Percentiles rank a stretch among this genome's conserved stretches.
Conservation (phyloP, 2,329 filamentous ascomycete species). For the Exophiala oligosperma region DNA sequence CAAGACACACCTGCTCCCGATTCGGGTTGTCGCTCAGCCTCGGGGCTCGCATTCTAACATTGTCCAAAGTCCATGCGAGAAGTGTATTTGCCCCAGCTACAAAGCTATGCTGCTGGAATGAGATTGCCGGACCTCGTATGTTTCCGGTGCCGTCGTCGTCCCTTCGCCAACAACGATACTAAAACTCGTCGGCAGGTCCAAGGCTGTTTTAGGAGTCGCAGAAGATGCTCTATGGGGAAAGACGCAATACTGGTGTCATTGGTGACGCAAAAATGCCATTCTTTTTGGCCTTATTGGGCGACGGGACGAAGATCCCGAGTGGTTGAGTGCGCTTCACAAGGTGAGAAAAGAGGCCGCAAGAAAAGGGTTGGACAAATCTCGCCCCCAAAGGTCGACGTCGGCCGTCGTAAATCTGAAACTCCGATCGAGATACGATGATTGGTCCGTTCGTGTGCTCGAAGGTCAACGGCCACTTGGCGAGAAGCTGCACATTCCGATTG, state of each 20-base stretch:
- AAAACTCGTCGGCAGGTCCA: neutral
- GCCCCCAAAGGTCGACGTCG: slow-evolving; percentile 4
- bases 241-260: neutral
- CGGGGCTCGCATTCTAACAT: no score
- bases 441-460: neutral
- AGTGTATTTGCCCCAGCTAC: no score
- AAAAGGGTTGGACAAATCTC: neutral
- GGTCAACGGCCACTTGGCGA: neutral
- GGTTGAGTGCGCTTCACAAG: slow-evolving; percentile 1
- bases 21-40: no score
- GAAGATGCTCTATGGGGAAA: neutral
- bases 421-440: neutral
- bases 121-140: no score
- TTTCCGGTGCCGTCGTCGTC: no score
- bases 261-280: neutral
- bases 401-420: neutral
- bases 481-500: no score
- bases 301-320: neutral
- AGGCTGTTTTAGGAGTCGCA: neutral
- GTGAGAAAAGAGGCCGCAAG: neutral
- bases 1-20: neutral
- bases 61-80: no score
- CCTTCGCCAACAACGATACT: no score
- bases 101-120: no score
- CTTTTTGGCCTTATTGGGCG: slow-evolving; percentile 3